A percentile compares a stretch with the other conserved stretches of the same genome.
These are phyloP conservation scores for Sugiyamaella chiloensis DNA, from an alignment of 805 yeast species.

Conservation along the genomic window DNA sequence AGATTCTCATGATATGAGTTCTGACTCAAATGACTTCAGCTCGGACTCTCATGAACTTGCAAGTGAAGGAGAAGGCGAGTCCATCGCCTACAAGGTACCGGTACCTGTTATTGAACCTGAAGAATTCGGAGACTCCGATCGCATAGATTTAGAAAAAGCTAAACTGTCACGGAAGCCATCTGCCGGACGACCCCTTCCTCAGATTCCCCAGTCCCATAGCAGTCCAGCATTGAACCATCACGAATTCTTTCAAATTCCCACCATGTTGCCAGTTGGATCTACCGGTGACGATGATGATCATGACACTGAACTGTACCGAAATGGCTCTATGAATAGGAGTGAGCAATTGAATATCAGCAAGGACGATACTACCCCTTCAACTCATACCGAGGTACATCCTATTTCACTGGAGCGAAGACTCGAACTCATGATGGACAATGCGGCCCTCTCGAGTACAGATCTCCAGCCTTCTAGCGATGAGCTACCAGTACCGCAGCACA, in stretches of 20 bases:
- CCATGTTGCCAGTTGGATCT: neutral
- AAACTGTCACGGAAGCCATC: neutral
- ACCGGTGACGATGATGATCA: constrained; percentile 1
- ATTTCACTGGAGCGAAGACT: constrained; percentile 5
- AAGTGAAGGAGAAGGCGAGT: too few relatives aligned
- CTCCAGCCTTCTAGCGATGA: neutral
- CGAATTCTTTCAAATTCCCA: neutral
- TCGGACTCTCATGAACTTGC: constrained; percentile 16
- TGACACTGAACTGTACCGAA: neutral
- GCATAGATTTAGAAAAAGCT: neutral
- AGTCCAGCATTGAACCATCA: neutral
- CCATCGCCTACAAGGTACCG: too few relatives aligned
- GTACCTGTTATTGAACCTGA: constrained; percentile 26
- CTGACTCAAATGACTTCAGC: constrained; percentile 15
- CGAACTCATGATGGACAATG: constrained; percentile 6
- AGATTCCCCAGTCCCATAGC: constrained; percentile 16
- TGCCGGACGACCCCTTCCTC: constrained; percentile 23
- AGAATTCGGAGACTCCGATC: neutral
- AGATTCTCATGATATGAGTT: constrained; percentile 12
- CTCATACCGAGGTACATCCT: neutral
- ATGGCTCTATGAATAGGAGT: neutral
- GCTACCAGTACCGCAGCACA: neutral
- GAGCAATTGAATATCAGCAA: too few relatives aligned
- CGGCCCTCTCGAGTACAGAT: neutral
- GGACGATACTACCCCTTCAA: neutral